Conservation (phyloP, 2,329 filamentous ascomycete species). For the Sclerotinia borealis region DNA sequence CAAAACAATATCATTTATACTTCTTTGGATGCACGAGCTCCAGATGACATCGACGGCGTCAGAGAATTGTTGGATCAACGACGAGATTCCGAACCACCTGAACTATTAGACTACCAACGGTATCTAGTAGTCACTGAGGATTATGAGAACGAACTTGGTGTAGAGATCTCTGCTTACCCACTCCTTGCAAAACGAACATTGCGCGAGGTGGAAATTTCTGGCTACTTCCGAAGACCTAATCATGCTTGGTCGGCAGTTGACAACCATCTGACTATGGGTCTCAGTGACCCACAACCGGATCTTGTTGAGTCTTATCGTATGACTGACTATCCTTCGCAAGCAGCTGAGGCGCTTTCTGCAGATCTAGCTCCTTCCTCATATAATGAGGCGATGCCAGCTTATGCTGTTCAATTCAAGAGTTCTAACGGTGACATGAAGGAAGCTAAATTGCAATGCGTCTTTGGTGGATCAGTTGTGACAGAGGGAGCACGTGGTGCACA, state of each 20-base stretch:
- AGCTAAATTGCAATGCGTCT: constrained; percentile 17
- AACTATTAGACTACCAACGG: constrained; percentile 6
- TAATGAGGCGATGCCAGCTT: constrained; percentile 16
- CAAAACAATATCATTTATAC: constrained; percentile 14
- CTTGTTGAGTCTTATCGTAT: constrained; percentile 12
- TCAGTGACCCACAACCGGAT: constrained; percentile 12
- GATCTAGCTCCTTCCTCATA: constrained; percentile 12
- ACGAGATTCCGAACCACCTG: constrained; percentile 11
- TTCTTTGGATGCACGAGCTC: constrained; percentile 10
- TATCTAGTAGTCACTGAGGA: constrained; percentile 10
- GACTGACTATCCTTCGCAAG: constrained; percentile 10
- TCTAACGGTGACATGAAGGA: constrained; percentile 7
- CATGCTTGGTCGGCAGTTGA: constrained; percentile 13
- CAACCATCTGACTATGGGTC: constrained; percentile 7
- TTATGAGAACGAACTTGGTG: constrained; percentile 8
- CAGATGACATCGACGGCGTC: constrained; percentile 9
- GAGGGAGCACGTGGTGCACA: constrained; percentile 11
- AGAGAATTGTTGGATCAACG: constrained; percentile 12
- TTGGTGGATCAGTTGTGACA: constrained; percentile 14
- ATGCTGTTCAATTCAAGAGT: constrained; percentile 15
- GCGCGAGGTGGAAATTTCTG: constrained; percentile 8
- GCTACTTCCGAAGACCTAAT: constrained; percentile 14
- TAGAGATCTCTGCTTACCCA: constrained; percentile 12
- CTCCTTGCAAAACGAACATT: constrained; percentile 13
- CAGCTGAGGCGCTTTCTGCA: constrained; percentile 11